Evolutionary conservation across 306 rosid species (phyloP), one percentile per base, ranked within the genome.

Genomic region (Sindora glabra): DNA sequence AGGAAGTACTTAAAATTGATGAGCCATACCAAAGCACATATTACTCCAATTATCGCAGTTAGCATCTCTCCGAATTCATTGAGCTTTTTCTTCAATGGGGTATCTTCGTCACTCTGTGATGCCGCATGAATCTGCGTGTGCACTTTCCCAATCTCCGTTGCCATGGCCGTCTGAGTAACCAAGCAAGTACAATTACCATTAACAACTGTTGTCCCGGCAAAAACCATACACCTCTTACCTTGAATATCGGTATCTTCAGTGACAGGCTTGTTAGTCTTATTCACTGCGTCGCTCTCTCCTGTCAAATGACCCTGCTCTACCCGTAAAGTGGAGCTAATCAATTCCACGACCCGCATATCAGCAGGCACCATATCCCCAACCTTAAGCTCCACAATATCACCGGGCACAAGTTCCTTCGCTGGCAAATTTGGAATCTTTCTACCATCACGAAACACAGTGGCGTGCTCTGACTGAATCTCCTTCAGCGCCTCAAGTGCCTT

Each of bases 391-490:
- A 75, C 85, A 12, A 80, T 49, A 22, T 80, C 85, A 4, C 98
- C 98, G 0, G 98, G 96, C 3, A 85, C 91, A 8, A 91, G 86
- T 27, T 91, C 98, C 80, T 75, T 91, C 0, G 98, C 91, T 0
- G 87, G 74, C 30, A 85, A 18, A 36, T 17, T 79, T 1, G 77
- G 74, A 26, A 76, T 34, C 37, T 65, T 82, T 14, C 3, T 30
- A 7, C 74, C 65, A 18, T 87, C 77, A 0, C 98, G 78, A 60
- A 81, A 34, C 30, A 91, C 92, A 0, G 77, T 1, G 0, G 98
- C 98, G 14, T 79, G 89, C 77, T 87, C 92, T 2, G 97, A 83
- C 39, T 91, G 97, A 72, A 91, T 91, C 80, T 91, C 97, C 24
- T 91, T 91, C 11, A 91, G 67, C 5, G 98, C 96, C 62, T 87